Evolutionary conservation across 352 stramenopile genomes (phyloP), one percentile per base, ranked within the genome.

Genomic region (Globisporangium splendens): DNA sequence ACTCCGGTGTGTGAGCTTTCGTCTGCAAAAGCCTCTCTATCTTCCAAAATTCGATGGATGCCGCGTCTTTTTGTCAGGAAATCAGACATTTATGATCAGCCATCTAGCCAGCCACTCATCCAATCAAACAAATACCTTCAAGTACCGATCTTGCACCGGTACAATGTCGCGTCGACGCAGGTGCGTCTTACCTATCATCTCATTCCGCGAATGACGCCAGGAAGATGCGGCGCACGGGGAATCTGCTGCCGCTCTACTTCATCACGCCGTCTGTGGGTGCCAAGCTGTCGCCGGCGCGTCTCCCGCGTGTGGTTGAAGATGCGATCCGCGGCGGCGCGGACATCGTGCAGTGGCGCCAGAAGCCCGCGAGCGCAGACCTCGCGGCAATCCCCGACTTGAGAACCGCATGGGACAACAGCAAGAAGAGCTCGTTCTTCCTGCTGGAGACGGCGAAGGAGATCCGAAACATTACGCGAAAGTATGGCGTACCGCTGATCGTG

Each of bases 271-370:
- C 74, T 1, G 64, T 77, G 8, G 66, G 71, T 15, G 42, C 39
- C 44, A 57, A 59, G 28, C 35, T 78, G 49, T 51, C 55, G 2
- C 41, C 74, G 10, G 17, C 53, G 18, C 61, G 66, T 24, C 63
- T 87, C 14, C 44, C 70, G 18, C 17, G 12, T 11, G 62, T 81
- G 20, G 77, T 87, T 17, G 63, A 76, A 38, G 65, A 73, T 24
- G 74, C 77, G 18, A 72, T 87, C 33, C 43, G 43, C 3, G 77
- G 77, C n/a, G 77, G 77, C 18, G 77, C 60, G 6, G 70, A 69
- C 54, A 48, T 83, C 28, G 50, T 87, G 46, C 77, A 85, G 62
- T 80, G 76, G 70, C 66, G 77, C 33, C 76, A 87, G 31, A 85
- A 87, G 54, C 71, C 74, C 10, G 59, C 65, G 21, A 51, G 55